These are phyloP conservation scores for Claviceps humidiphila DNA, from an alignment of 2,329 filamentous ascomycete genomes.

Conservation along the genomic window DNA sequence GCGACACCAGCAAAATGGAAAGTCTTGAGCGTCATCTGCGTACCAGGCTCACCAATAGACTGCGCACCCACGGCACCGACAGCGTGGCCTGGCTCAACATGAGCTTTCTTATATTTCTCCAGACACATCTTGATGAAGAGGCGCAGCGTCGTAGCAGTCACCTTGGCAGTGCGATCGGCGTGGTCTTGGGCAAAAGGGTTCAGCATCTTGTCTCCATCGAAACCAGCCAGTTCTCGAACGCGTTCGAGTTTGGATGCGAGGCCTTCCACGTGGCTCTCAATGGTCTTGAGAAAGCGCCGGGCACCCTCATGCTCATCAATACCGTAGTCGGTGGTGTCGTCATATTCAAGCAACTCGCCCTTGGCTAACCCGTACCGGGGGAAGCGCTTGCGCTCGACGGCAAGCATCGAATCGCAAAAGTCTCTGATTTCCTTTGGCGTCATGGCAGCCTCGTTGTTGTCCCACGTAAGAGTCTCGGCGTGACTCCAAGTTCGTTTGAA, in stretches of 20 bases:
- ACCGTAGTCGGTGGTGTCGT: conserved; percentile 53
- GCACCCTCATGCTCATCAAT: conserved; percentile 74
- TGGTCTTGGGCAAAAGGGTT: conserved; percentile 21
- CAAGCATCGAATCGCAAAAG: conserved; percentile 55
- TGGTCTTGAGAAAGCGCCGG: conserved; percentile 66
- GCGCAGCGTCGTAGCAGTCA: conserved; percentile 60
- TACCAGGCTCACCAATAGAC: conserved; percentile 95
- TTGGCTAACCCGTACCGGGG: conserved; percentile 25
- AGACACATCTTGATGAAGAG: conserved; percentile 73
- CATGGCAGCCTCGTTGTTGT: conserved; percentile 61
- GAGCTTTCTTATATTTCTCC: conserved; percentile 79
- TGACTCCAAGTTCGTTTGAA: conserved; percentile 88
- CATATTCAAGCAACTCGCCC: conserved; percentile 51
- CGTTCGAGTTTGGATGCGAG: conserved; percentile 47
- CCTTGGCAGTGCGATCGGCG: conserved; percentile 65
- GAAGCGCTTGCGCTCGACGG: conserved; percentile 53
- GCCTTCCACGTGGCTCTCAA: conserved; percentile 57
- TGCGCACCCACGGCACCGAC: conserved; percentile 94
- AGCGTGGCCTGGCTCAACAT: conserved; percentile 87
- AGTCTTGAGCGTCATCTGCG: conserved; percentile 98
- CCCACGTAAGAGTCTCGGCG: conserved; percentile 60
- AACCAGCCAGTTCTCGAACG: conserved; percentile 36
- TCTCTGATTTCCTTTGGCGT: conserved; percentile 59
- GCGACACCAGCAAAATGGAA: conserved; percentile 99
- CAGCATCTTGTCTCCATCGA: conserved; percentile 22